Conservation (phyloP, 495 filamentous ascomycete species). For the Aspergillus diversus region DNA sequence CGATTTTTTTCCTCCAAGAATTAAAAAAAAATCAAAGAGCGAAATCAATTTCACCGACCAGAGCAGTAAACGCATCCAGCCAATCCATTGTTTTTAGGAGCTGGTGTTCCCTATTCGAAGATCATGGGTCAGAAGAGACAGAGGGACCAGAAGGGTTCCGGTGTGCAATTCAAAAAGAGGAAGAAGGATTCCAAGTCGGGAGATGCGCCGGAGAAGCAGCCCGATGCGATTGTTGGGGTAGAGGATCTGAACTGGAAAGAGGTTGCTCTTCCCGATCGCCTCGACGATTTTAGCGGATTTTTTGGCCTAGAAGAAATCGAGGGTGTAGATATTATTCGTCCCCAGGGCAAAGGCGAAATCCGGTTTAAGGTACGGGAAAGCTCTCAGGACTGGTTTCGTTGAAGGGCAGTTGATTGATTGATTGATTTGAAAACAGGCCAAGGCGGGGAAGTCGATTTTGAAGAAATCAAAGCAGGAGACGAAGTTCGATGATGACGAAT, state of each 20-base stretch:
- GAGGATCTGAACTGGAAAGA: conserved; percentile 81
- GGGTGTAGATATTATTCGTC: conserved; percentile 75
- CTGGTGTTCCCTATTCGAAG: not conserved
- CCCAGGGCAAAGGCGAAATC: conserved; percentile 37
- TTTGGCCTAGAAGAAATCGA: conserved; percentile 93
- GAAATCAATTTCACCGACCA: conserved; percentile 11
- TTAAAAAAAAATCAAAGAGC: conserved; percentile 4
- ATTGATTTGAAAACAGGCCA: conserved; percentile 31
- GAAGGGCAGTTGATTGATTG: not conserved
- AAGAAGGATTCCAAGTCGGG: conserved; percentile 47
- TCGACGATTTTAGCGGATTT: conserved; percentile 93
- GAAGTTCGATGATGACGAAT: conserved; percentile 55
- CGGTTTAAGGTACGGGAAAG: conserved; percentile 49
- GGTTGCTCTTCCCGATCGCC: conserved; percentile 79
- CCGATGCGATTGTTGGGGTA: conserved; percentile 42
- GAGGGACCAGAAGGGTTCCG: conserved; percentile 45
- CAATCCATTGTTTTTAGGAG: not conserved
- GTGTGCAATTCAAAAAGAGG: conserved; percentile 49
- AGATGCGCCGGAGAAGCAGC: conserved; percentile 23
- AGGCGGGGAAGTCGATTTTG: conserved; percentile 41
- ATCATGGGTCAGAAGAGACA: conserved; percentile 53
- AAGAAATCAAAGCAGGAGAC: conserved; percentile 30
- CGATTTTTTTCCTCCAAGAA: not conserved
- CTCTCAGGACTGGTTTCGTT: conserved; percentile 2
- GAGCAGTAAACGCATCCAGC: conserved; percentile 15